These are phyloP conservation scores for Ophiocordyceps camponoti-floridani DNA, from an alignment of 2,329 filamentous ascomycete species.

Conservation along the genomic window DNA sequence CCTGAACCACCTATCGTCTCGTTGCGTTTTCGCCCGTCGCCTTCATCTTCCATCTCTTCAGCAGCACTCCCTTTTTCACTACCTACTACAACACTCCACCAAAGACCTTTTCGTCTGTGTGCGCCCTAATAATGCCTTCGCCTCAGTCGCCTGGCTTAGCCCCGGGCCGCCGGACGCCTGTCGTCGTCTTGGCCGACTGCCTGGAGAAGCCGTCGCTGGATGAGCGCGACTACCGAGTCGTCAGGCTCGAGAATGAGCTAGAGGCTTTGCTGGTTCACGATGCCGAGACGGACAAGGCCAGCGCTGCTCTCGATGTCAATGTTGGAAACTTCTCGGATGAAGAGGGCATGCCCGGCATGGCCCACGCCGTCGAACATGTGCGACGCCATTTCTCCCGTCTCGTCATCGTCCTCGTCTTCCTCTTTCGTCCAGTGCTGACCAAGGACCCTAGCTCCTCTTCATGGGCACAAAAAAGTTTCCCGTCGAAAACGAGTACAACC, in stretches of 20 bases:
- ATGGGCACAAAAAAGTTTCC: constrained; percentile 99
- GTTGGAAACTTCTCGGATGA: constrained; percentile 92
- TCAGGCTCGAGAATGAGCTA: constrained; percentile 68
- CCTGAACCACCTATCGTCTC: not conserved
- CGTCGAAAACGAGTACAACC: constrained; percentile 85
- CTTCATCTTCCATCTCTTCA: not conserved
- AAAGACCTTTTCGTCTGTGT: not conserved
- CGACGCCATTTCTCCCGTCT: constrained; percentile 1
- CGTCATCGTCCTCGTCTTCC: not conserved
- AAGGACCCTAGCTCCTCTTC: constrained; percentile 52
- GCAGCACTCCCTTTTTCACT: not conserved
- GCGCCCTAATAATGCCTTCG: constrained; percentile 12
- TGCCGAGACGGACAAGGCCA: constrained; percentile 88
- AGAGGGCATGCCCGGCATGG: constrained; percentile 81
- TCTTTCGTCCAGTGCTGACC: not conserved
- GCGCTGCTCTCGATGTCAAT: constrained; percentile 85
- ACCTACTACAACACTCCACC: not conserved
- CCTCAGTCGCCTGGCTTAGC: constrained; percentile 16
- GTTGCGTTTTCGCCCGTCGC: not conserved
- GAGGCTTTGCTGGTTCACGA: constrained; percentile 90
- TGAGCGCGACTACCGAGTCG: constrained; percentile 73
- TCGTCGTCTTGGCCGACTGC: constrained; percentile 40
- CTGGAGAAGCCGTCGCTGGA: constrained; percentile 75
- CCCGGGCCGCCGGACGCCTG: constrained; percentile 11
- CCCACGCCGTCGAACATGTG: constrained; percentile 86